Base-by-base conservation (phyloP, 495 filamentous ascomycete species). In the Lepraria neglecta region DNA sequence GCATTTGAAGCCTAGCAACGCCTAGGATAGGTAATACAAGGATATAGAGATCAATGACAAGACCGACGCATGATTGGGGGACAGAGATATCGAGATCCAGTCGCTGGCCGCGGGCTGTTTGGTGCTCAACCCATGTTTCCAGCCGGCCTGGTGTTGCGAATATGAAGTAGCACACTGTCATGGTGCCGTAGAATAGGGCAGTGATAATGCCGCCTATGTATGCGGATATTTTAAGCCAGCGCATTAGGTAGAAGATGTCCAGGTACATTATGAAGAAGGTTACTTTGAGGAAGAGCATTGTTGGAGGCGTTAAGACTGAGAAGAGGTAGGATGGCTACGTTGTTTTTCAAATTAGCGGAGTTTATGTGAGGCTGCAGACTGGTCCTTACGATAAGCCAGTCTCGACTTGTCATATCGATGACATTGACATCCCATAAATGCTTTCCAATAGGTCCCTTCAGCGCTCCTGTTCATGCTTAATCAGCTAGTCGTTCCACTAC, bases 261-360 rank as follows among this genome's bases (percentile, higher is more conserved):
- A 59, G 51, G 14, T 68, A 68, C 47, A 63, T 58, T 6, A 68
- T 30, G 46, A 66, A 68, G 12, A 68, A 61, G 0, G 64, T 57
- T 10, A 56, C 7, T 40, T 68, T 68, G 21, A 58, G 44, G 38
- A 63, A 64, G 0, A 63, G 53, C 4, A 56, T 38, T 10, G n/a
- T 55, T n/a, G 60, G 28, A 4, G 59, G 9, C 9, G 1, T 0
- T 3, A 46, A 3, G 14, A 59, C 56, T 0, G 3, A 1, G 10
- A 58, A 6, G 6, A 65, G 45, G 19, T 63, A 65, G 3, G 10
- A 0, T 0, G 60, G 53, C 56, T 59, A n/a, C 31, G 52, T 3
- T 17, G 15, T n/a, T 38, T 3, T 11, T 9, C 17, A 4, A 17
- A 50, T 40, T 11, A 52, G 28, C 24, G 14, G 3, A 17, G 17